Evolutionary conservation across 2,329 filamentous ascomycete genomes (phyloP).

Genomic region (Ascochyta clinopodiicola): DNA sequence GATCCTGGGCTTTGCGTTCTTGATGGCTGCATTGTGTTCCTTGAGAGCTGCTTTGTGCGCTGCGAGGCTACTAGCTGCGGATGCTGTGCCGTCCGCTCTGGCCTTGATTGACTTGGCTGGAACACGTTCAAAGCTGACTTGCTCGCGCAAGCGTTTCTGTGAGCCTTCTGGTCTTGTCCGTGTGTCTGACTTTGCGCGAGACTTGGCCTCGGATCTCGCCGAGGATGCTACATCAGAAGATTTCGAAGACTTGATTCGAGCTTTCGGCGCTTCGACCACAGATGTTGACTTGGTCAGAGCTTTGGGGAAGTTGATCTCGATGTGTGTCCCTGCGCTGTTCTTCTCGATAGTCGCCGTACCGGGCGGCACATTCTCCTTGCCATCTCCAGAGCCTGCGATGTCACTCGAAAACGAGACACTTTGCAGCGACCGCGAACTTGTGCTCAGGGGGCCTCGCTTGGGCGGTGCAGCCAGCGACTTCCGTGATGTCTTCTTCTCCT

Average conservation of each 20-base stretch:
- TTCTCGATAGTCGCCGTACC: conserved; percentile 43
- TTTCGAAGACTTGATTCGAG: conserved; percentile 22
- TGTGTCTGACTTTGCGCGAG: conserved; percentile 24
- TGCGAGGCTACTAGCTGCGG: conserved; percentile 32
- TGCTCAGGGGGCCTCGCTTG: conserved; percentile 59
- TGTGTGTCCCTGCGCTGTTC: conserved; percentile 36
- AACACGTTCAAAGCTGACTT: conserved; percentile 37
- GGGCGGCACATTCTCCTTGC: conserved; percentile 70
- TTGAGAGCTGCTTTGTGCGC: conserved; percentile 25
- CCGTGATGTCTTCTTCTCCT: conserved; percentile 43
- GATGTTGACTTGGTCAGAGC: conserved; percentile 31
- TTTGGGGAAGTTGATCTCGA: conserved; percentile 42
- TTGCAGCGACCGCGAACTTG: conserved; percentile 49
- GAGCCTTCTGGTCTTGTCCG: conserved; percentile 35
- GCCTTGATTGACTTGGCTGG: conserved; percentile 47
- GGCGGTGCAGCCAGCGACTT: conserved; percentile 55
- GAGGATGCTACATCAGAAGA: conserved; percentile 24
- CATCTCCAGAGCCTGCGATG: conserved; percentile 60
- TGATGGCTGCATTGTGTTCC: conserved; percentile 33
- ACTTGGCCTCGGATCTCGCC: conserved; percentile 8
- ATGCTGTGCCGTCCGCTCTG: conserved; percentile 36
- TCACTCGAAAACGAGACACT: conserved; percentile 52
- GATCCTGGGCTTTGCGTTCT: conserved; percentile 32
- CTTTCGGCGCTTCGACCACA: conserved; percentile 25
- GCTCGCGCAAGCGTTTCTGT: conserved; percentile 45